Evolutionary conservation across 164 flowering plant genomes (phyloP).

Genomic region (Aristolochia contorta): DNA sequence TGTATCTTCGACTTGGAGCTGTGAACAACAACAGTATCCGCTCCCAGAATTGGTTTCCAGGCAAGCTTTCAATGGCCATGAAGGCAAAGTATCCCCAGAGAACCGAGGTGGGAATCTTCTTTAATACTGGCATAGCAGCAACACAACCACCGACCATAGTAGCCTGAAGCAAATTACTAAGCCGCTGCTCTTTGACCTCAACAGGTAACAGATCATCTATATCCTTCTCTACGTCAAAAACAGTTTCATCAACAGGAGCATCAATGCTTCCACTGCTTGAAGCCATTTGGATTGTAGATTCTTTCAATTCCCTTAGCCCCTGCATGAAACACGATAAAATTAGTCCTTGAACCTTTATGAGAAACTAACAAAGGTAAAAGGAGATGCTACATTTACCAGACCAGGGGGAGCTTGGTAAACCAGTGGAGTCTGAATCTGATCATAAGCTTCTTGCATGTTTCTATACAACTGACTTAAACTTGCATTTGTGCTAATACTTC

Average conservation of each 20-base stretch:
- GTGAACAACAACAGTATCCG: constrained; percentile 80
- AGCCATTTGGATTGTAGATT: constrained; percentile 67
- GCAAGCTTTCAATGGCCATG: constrained; percentile 98
- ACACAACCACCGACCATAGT: constrained; percentile 80
- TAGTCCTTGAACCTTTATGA: too few species aligned
- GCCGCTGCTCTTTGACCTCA: constrained; percentile 90
- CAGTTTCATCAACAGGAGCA: constrained; percentile 79
- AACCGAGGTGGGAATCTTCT: constrained; percentile 88
- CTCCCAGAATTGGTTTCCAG: constrained; percentile 98
- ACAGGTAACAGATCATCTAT: constrained; percentile 84
- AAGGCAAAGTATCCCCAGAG: constrained; percentile 99
- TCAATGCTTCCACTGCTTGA: constrained; percentile 65
- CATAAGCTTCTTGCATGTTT: constrained; percentile 84
- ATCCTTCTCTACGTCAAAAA: constrained; percentile 87
- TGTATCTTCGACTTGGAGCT: constrained; percentile 93
- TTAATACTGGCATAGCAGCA: constrained; percentile 92
- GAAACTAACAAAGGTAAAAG: not conserved
- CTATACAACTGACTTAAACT: constrained; percentile 72
- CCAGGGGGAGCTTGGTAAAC: constrained; percentile 63
- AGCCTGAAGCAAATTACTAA: constrained; percentile 90
- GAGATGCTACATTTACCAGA: constrained; percentile 32
- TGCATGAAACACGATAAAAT: constrained; percentile 15
- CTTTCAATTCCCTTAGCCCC: constrained; percentile 88
- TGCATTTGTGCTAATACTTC: constrained; percentile 55
- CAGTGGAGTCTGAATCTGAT: constrained; percentile 88